These are phyloP conservation scores for Boletus vinaceobasis DNA, from an alignment of 768 basidiomycete genomes.

Conservation along the genomic window DNA sequence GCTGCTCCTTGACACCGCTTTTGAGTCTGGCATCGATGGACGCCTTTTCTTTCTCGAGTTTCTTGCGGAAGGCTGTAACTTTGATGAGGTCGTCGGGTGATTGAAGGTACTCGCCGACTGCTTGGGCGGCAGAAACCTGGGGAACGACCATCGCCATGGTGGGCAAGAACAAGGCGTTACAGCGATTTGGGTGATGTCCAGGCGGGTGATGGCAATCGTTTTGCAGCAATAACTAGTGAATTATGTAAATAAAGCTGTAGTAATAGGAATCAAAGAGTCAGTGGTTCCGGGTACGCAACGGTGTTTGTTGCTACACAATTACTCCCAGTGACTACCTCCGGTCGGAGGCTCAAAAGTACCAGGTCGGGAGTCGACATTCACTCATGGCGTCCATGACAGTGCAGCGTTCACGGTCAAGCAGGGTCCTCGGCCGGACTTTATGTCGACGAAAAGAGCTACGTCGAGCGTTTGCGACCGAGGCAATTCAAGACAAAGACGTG, in stretches of 20 bases:
- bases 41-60: constrained; percentile 94
- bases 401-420: constrained; percentile 7
- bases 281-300: no score
- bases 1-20: constrained; percentile 88
- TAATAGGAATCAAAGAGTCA: no score
- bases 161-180: not conserved
- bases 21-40: constrained; percentile 89
- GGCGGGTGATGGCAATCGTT: not conserved
- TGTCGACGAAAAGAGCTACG: constrained; percentile 1
- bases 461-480: constrained; percentile 19
- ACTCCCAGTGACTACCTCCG: no score
- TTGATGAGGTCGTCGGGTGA: constrained; percentile 92
- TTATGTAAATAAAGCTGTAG: not conserved
- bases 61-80: constrained; percentile 84
- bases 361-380: not conserved
- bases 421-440: not conserved
- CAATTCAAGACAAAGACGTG: constrained; percentile 65
- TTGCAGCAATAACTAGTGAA: not conserved
- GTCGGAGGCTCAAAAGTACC: not conserved
- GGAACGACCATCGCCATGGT: constrained; percentile 44
- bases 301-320: no score
- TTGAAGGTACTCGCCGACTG: constrained; percentile 86
- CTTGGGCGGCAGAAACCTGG: constrained; percentile 74
- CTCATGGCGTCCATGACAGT: constrained; percentile 6
- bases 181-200: not conserved